Evolutionary conservation across 768 basidiomycete species (phyloP).

Genomic region (Mycena kentingensis): DNA sequence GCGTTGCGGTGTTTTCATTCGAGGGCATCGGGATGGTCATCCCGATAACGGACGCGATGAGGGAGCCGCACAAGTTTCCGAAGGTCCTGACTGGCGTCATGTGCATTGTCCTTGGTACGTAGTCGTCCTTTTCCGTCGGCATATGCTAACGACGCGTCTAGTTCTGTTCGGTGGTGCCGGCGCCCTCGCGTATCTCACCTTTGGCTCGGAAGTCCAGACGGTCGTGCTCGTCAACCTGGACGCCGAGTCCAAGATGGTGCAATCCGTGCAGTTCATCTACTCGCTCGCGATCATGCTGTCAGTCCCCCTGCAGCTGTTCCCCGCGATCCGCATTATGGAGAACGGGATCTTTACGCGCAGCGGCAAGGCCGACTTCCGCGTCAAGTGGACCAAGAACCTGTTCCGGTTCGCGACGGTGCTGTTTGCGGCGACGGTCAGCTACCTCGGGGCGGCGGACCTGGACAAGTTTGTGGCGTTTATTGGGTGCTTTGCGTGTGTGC

Average conservation of each 20-base stretch:
- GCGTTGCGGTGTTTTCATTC: slow-evolving; percentile 97
- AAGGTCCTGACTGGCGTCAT: slow-evolving; percentile 86
- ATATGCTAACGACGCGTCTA: slow-evolving; percentile 27
- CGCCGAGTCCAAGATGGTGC: slow-evolving; percentile 79
- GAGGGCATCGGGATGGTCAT: slow-evolving; percentile 97
- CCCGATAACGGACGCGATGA: slow-evolving; percentile 97
- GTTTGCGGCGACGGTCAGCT: slow-evolving; percentile 49
- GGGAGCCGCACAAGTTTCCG: slow-evolving; percentile 92
- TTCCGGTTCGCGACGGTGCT: slow-evolving; percentile 36
- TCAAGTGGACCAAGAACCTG: slow-evolving; percentile 51
- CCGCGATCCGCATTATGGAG: slow-evolving; percentile 95
- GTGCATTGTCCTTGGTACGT: slow-evolving; percentile 73
- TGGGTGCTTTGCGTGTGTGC: slow-evolving; percentile 93
- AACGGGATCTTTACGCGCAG: slow-evolving; percentile 88
- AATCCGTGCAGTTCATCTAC: slow-evolving; percentile 85
- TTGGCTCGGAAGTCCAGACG: slow-evolving; percentile 84
- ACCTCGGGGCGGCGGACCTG: slow-evolving; percentile 81
- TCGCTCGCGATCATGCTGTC: slow-evolving; percentile 92
- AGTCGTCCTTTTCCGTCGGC: not conserved
- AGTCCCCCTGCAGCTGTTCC: slow-evolving; percentile 95
- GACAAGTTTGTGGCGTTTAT: slow-evolving; percentile 96
- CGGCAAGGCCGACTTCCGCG: slow-evolving; percentile 75
- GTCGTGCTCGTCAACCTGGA: slow-evolving; percentile 96
- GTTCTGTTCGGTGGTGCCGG: slow-evolving; percentile 90
- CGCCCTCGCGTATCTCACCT: slow-evolving; percentile 82